These are phyloP conservation scores for Amaranthus hypochondriacus DNA, from an alignment of 148 eudicot species.

Conservation along the genomic window DNA sequence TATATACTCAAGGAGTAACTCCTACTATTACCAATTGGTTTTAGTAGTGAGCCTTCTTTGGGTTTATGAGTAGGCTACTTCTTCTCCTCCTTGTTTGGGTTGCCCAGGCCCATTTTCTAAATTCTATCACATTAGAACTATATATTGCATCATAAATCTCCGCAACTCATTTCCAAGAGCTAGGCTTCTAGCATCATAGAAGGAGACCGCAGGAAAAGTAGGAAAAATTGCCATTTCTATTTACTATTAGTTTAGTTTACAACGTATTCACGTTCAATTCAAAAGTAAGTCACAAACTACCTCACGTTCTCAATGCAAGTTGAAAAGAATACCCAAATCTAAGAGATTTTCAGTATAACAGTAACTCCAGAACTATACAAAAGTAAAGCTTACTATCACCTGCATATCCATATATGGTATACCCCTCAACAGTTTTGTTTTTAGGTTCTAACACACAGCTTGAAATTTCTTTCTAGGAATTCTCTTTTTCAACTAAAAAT, in stretches of 20 bases:
- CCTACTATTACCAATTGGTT: no score
- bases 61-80: no score
- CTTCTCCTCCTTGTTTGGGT: no score
- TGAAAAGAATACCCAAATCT: not conserved
- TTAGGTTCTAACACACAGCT: no score
- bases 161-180: not conserved
- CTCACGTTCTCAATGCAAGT: not conserved
- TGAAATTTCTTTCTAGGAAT: no score
- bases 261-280: not conserved
- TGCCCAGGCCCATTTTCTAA: not conserved
- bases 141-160: not conserved
- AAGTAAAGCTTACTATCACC: not conserved
- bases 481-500: no score
- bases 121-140: not conserved
- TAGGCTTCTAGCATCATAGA: not conserved
- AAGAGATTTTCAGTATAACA: not conserved
- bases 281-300: slow-evolving; percentile 9
- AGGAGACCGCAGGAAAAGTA: not conserved
- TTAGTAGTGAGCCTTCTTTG: no score
- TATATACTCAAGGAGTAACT: no score
- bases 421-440: no score
- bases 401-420: no score
- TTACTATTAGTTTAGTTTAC: not conserved
- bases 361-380: not conserved
- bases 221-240: not conserved